A percentile compares a stretch with the other conserved stretches of the same genome.
phyloP scores from a whole-genome alignment of 495 filamentous ascomycete genomes.

The Penicillium egyptiacum region DNA sequence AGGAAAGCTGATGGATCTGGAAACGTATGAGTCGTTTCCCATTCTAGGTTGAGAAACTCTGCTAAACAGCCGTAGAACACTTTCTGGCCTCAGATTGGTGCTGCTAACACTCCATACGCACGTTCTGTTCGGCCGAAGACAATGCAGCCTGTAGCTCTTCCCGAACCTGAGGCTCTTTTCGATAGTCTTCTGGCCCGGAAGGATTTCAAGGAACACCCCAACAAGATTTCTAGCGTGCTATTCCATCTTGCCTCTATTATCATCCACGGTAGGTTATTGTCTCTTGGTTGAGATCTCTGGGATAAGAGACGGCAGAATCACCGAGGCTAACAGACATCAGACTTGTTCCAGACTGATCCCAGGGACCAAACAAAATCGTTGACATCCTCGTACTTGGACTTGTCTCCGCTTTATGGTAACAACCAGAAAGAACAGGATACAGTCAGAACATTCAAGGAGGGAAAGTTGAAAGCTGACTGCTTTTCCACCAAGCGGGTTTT shows the following conservation, averaged over 20 bases:
- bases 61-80: slow-evolving; percentile 44
- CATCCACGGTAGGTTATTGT: slow-evolving; percentile 62
- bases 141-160: slow-evolving; percentile 62
- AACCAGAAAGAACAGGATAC: slow-evolving; percentile 70
- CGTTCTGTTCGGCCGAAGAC: slow-evolving; percentile 66
- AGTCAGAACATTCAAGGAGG: slow-evolving; percentile 77
- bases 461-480: slow-evolving; percentile 79
- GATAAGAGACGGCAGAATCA: background rate
- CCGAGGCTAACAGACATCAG: slow-evolving; percentile 33
- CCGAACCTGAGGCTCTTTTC: slow-evolving; percentile 76
- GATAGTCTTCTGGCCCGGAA: slow-evolving; percentile 69
- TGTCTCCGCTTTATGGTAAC: slow-evolving; percentile 84
- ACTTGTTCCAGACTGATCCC: slow-evolving; percentile 64
- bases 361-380: slow-evolving; percentile 57
- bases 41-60: background rate
- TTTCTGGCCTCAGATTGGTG: slow-evolving; percentile 65
- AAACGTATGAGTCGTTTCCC: slow-evolving; percentile 49
- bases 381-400: slow-evolving; percentile 83
- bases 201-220: slow-evolving; percentile 64
- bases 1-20: slow-evolving; percentile 68
- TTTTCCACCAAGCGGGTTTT: slow-evolving; percentile 76
- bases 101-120: slow-evolving; percentile 65
- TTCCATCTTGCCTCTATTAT: slow-evolving; percentile 91
- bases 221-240: slow-evolving; percentile 80
- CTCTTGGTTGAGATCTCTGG: background rate